These are phyloP conservation scores for Achaetomium macrosporum DNA, from an alignment of 2,329 filamentous ascomycete species.

Conservation along the genomic window DNA sequence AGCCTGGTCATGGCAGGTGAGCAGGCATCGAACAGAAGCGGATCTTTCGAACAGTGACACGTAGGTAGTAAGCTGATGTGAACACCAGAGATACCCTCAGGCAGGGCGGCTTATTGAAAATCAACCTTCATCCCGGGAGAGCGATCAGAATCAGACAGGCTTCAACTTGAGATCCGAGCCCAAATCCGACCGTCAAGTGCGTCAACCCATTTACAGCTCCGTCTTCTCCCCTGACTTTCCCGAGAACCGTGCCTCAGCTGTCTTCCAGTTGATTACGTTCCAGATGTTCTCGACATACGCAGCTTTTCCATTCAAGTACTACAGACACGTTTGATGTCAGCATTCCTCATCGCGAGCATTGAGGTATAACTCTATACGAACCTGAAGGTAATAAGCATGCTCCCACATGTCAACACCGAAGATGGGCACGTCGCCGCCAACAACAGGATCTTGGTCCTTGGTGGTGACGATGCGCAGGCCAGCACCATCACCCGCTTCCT, in stretches of 20 bases:
- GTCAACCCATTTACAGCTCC: slow-evolving; percentile 10
- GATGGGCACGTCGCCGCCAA: slow-evolving; percentile 58
- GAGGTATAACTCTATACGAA: slow-evolving; percentile 29
- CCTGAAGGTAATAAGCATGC: slow-evolving; percentile 84
- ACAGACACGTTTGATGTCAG: slow-evolving; percentile 23
- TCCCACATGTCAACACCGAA: slow-evolving; percentile 89
- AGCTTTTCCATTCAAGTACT: slow-evolving; percentile 72
- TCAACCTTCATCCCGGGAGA: too few species aligned
- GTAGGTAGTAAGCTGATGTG: too few species aligned
- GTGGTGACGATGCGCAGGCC: slow-evolving; percentile 68
- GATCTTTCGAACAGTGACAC: too few species aligned
- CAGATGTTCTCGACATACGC: slow-evolving; percentile 72
- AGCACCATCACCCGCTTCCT: slow-evolving; percentile 43
- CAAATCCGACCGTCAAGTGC: too few species aligned
- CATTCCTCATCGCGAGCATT: not conserved
- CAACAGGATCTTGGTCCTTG: slow-evolving; percentile 79
- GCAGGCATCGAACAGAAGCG: too few species aligned
- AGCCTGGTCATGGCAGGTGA: too few species aligned
- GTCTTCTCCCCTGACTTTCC: slow-evolving; percentile 36
- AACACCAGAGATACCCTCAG: too few species aligned
- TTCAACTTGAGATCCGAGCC: too few species aligned
- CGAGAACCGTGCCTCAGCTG: slow-evolving; percentile 56
- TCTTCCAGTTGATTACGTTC: slow-evolving; percentile 74
- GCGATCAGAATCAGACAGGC: too few species aligned
- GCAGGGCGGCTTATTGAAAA: too few species aligned